phyloP scores from a whole-genome alignment of 2,329 filamentous ascomycete species.

The Alternaria atra region DNA sequence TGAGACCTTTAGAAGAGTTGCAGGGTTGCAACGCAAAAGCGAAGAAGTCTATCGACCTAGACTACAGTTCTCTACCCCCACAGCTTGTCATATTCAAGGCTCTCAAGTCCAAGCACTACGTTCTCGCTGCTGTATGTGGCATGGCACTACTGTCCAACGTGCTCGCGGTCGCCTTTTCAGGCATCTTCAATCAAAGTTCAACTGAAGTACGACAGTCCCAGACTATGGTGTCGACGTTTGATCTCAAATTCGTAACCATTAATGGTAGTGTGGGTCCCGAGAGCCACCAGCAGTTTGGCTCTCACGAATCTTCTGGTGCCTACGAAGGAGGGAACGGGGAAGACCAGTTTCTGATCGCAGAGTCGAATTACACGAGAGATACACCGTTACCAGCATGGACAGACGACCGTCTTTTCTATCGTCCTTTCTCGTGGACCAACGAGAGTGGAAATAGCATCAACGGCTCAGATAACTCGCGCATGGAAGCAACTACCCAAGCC shows the following conservation, averaged over 20 bases:
- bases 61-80: slow-evolving; percentile 66
- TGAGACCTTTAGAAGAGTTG: slow-evolving; percentile 65
- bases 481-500: slow-evolving; percentile 15
- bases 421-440: not conserved
- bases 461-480: too few species aligned
- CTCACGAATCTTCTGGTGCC: slow-evolving; percentile 26
- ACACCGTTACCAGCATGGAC: slow-evolving; percentile 63
- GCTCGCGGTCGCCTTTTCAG: slow-evolving; percentile 62
- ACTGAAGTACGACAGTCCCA: too few species aligned
- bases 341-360: slow-evolving; percentile 55
- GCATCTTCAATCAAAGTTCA: slow-evolving; percentile 58
- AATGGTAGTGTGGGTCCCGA: slow-evolving; percentile 38
- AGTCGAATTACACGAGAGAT: slow-evolving; percentile 57
- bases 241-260: slow-evolving; percentile 31
- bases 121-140: slow-evolving; percentile 58
- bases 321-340: slow-evolving; percentile 35
- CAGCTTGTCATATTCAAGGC: slow-evolving; percentile 62
- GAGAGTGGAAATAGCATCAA: too few species aligned
- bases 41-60: slow-evolving; percentile 48
- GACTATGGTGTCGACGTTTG: slow-evolving; percentile 16
- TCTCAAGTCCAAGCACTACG: slow-evolving; percentile 54
- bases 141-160: slow-evolving; percentile 63
- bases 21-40: slow-evolving; percentile 51
- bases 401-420: slow-evolving; percentile 27
- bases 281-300: not conserved